Base-by-base conservation (phyloP, 176 grass and related monocot species). In the Carex scoparia region DNA sequence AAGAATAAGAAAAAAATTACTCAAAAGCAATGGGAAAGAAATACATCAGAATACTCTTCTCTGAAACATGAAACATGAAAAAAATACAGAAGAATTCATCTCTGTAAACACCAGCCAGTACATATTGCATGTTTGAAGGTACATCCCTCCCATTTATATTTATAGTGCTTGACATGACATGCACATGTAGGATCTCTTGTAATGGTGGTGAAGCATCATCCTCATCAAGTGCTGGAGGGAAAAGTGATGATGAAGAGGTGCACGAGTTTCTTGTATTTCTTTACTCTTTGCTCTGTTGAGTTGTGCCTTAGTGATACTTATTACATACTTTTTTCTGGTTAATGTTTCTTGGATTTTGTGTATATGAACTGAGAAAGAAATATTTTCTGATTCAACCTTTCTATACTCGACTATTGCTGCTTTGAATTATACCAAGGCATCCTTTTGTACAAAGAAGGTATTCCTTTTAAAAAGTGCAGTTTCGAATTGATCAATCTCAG, bases 141-240 rank as follows among this genome's bases (percentile, higher is more conserved):
- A 44, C 16, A 64, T 83, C 31, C 61, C 14, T 16, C 67, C 15
- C 38, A 83, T 65, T 68, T 54, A 71, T 74, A 23, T 79, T 64
- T 38, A 49, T 79, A 33, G 51, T 49, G 12, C 32, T 61, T 64
- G 3, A 67, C 4, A 32, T 68, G 73, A 67, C 4, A 32, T 68
- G 73, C 19, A 80, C 27, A 53, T 42, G 62, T 44, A 68, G 85
- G 42, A 44, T 70, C 61, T 32, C 56, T 77, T 44, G 8, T 85
- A 79, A 62, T 42, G 61, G 51, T 51, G 62, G 40, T 28, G 80
- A 83, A 48, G 80, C 80, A 67, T 83, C 80, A 54, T 68, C n/a
- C 80, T 83, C 80, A 83, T 68, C 80, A 65, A 68, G 28, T 65
- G n/a, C 61, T 83, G 61, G 60, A 8, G 23, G 40, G 53, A 63